Percentiles rank a stretch among this genome's conserved stretches.
Conservation (phyloP, 225 moss, liverwort and hornwort species). For the Climacium dendroides region DNA sequence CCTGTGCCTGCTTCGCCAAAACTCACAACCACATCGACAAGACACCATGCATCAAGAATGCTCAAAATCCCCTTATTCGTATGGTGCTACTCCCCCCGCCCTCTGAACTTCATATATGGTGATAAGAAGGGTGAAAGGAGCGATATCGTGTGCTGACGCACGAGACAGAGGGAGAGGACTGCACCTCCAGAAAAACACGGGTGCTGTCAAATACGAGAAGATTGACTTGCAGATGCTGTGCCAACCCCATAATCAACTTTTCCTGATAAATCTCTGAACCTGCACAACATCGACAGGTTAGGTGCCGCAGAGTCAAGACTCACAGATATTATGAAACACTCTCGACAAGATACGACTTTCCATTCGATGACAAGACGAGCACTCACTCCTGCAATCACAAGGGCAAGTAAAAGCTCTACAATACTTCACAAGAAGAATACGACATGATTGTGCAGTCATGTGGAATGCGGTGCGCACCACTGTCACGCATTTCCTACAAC, state of each 20-base stretch:
- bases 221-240: constrained; percentile 81
- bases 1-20: neutral
- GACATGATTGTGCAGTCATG: neutral
- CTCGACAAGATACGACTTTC: neutral
- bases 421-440: neutral
- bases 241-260: constrained; percentile 75
- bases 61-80: neutral
- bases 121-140: neutral
- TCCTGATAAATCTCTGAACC: constrained; percentile 92
- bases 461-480: neutral
- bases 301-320: neutral
- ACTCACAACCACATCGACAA: neutral
- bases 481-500: neutral
- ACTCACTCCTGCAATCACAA: neutral
- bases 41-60: neutral
- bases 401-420: neutral
- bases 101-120: neutral
- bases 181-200: constrained; percentile 77
- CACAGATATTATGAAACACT: neutral
- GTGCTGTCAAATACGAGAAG: constrained; percentile 83
- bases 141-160: neutral
- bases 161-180: constrained; percentile 1
- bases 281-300: neutral
- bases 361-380: neutral
- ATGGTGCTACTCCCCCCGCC: neutral